phyloP scores from a whole-genome alignment of 1,284 basidiomycete species.

The Phaffia rhodozyma region DNA sequence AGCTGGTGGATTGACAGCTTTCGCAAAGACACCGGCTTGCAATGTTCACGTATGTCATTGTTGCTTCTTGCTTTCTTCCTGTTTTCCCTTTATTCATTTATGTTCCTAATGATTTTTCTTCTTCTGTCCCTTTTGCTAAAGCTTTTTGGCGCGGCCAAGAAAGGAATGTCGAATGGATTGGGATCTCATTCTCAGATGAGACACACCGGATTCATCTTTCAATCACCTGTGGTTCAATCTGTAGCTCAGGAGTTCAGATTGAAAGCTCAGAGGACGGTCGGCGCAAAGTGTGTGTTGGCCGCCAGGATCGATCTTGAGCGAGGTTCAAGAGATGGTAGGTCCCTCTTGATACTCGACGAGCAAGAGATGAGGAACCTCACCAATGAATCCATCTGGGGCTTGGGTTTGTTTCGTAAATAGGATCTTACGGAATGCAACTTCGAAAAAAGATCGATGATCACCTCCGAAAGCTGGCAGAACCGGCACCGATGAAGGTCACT shows the following conservation, averaged over 20 bases:
- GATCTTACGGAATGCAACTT: constrained; percentile 64
- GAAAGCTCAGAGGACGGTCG: constrained; percentile 83
- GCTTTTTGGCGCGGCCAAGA: constrained; percentile 87
- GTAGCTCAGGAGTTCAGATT: constrained; percentile 85
- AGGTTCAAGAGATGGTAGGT: constrained; percentile 57
- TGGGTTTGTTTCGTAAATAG: constrained; percentile 32
- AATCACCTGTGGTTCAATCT: constrained; percentile 71
- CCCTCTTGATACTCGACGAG: background rate
- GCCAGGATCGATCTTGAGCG: constrained; percentile 86
- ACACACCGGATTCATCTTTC: constrained; percentile 96
- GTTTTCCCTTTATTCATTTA: constrained; percentile 1
- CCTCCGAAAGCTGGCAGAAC: constrained; percentile 82
- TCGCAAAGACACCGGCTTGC: constrained; percentile 89
- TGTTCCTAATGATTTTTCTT: background rate
- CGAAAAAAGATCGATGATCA: constrained; percentile 80
- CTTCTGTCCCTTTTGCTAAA: constrained; percentile 29
- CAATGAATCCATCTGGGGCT: constrained; percentile 6
- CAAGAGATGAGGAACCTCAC: background rate
- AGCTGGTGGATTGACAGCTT: constrained; percentile 78
- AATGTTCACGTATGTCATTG: constrained; percentile 69
- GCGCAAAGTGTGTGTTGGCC: constrained; percentile 80
- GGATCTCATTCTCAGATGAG: constrained; percentile 66
- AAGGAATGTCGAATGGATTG: constrained; percentile 67
- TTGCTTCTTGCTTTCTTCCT: background rate
- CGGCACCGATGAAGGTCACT: constrained; percentile 82